Conservation (phyloP, 306 rosid genomes). For the Dryas drummondii region DNA sequence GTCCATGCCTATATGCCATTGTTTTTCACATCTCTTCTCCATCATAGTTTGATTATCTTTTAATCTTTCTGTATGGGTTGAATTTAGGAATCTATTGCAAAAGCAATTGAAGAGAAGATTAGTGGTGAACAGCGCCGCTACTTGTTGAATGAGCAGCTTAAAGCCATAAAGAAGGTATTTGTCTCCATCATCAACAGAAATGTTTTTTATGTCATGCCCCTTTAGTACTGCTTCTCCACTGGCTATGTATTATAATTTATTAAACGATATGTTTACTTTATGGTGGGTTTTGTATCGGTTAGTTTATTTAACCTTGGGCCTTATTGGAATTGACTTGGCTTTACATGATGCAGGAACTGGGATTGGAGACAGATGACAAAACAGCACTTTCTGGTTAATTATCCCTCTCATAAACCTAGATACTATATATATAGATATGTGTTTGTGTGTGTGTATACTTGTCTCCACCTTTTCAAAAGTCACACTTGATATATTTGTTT, state of each 20-base stretch:
- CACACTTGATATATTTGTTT: too few species aligned
- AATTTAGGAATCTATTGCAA: constrained; percentile 83
- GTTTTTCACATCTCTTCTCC: constrained; percentile 1
- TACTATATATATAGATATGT: not conserved
- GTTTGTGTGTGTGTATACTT: not conserved
- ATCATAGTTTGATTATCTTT: constrained; percentile 21
- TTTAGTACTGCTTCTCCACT: constrained; percentile 10
- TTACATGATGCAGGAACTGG: constrained; percentile 66
- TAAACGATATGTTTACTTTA: not conserved
- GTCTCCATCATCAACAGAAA: not conserved
- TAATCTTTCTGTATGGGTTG: constrained; percentile 14
- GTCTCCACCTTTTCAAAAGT: too few species aligned
- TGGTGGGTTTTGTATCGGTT: constrained; percentile 2
- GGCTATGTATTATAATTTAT: not conserved
- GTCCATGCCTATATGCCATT: constrained; percentile 16
- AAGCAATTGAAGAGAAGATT: constrained; percentile 96
- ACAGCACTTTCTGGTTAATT: constrained; percentile 78
- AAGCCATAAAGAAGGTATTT: constrained; percentile 88
- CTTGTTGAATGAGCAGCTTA: constrained; percentile 85
- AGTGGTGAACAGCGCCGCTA: constrained; percentile 95
- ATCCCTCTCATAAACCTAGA: too few species aligned
- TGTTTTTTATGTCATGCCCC: not conserved
- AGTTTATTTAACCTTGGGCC: constrained; percentile 13
- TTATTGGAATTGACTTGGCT: constrained; percentile 17
- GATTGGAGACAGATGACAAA: constrained; percentile 95